These are phyloP conservation scores for Penicillium expansum DNA, from an alignment of 2,329 filamentous ascomycete genomes.

Conservation along the genomic window DNA sequence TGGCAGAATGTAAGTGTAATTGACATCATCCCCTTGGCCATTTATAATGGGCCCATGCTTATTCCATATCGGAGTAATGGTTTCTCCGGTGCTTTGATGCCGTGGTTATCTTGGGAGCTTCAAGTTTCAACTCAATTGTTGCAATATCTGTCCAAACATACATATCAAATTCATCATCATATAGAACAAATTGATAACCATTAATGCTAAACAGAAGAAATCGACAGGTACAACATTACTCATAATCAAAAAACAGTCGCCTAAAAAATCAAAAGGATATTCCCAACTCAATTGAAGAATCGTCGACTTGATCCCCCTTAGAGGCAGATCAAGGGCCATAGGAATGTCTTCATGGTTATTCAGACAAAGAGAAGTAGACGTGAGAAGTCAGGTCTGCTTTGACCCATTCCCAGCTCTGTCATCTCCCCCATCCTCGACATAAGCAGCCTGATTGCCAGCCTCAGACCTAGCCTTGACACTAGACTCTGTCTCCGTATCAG, in stretches of 20 bases:
- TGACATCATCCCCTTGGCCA: too few species aligned
- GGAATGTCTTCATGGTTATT: neutral
- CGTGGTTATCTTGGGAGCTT: neutral
- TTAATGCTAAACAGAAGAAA: neutral
- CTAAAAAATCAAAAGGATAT: neutral
- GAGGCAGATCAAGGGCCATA: neutral
- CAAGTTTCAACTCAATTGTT: neutral
- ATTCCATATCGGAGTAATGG: neutral
- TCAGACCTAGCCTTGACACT: slow-evolving; percentile 9
- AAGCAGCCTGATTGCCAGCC: slow-evolving; percentile 7
- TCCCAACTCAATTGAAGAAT: neutral
- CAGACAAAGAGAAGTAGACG: neutral
- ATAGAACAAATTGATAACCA: neutral
- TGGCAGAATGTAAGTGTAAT: too few species aligned
- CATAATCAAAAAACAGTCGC: neutral
- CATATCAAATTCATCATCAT: neutral
- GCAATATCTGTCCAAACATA: neutral
- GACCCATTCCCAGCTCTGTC: slow-evolving; percentile 1
- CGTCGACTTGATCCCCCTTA: neutral
- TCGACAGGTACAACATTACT: neutral
- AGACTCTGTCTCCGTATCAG: slow-evolving; percentile 18
- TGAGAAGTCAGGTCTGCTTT: neutral
- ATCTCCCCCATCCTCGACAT: slow-evolving; percentile 14
- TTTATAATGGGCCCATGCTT: neutral
- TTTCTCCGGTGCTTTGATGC: neutral